Conservation (phyloP, 371 early-diverging fungal species). For the Syncephalastrum racemosum region DNA sequence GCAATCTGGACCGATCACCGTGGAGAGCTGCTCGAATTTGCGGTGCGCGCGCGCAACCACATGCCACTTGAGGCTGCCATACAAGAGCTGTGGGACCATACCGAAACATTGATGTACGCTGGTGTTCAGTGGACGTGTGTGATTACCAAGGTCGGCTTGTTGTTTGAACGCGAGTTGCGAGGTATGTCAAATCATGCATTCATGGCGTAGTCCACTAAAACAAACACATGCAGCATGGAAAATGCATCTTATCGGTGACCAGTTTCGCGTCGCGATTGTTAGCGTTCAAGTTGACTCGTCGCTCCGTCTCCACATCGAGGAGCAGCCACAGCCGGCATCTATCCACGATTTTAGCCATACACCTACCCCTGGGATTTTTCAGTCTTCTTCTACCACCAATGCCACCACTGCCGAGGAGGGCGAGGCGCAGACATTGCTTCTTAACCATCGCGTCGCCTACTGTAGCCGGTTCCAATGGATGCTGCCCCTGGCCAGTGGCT, state of each 20-base stretch:
- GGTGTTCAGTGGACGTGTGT: conserved; percentile 46
- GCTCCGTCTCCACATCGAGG: conserved; percentile 23
- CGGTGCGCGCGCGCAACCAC: conserved; percentile 20
- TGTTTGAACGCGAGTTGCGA: conserved; percentile 45
- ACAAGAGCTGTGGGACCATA: conserved; percentile 44
- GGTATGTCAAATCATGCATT: conserved; percentile 9
- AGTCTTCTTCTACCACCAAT: neutral
- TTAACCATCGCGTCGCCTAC: conserved; percentile 61
- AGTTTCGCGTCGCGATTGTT: conserved; percentile 42
- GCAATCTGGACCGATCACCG: conserved; percentile 62
- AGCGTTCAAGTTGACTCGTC: conserved; percentile 54
- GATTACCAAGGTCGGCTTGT: conserved; percentile 43
- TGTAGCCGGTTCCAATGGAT: conserved; percentile 52
- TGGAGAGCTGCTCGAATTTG: conserved; percentile 56
- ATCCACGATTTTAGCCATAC: conserved; percentile 16
- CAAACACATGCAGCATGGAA: neutral
- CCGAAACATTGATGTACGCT: conserved; percentile 17
- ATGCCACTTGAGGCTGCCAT: conserved; percentile 19
- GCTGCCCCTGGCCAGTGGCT: conserved; percentile 61
- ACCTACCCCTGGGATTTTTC: conserved; percentile 25
- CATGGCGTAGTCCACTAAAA: conserved; percentile 4
- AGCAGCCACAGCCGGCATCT: conserved; percentile 14
- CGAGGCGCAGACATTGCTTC: conserved; percentile 46
- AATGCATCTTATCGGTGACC: neutral
- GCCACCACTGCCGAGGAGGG: conserved; percentile 19